Evolutionary conservation across 768 basidiomycete genomes (phyloP).

Genomic region (Neoboletus magnificus): DNA sequence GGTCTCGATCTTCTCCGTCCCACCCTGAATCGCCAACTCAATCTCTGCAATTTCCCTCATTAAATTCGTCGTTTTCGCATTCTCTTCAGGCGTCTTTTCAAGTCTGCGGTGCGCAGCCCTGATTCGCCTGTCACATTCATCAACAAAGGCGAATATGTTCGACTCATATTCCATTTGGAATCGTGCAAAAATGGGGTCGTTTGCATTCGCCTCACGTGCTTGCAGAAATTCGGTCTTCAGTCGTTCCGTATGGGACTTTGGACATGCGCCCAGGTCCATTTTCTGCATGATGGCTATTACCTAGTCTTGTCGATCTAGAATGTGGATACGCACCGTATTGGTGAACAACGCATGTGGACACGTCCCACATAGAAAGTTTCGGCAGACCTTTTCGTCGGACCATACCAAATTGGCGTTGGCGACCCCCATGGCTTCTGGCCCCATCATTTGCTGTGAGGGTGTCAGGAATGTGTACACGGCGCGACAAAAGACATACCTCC

Average conservation of each 20-base stretch:
- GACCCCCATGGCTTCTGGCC: conserved; percentile 98
- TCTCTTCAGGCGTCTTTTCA: conserved; percentile 99
- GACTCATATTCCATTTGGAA: conserved; percentile 96
- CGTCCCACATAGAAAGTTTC: conserved; percentile 97
- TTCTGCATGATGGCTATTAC: conserved; percentile 45
- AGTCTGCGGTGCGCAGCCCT: conserved; percentile 88
- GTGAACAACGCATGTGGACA: conserved; percentile 97
- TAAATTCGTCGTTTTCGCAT: conserved; percentile 96
- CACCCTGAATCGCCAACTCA: conserved; percentile 96
- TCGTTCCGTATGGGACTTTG: conserved; percentile 93
- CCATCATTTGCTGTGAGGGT: conserved; percentile 92
- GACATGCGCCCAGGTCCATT: conserved; percentile 99
- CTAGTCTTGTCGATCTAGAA: neutral
- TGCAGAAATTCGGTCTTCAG: conserved; percentile 87
- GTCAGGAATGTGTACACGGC: conserved; percentile 2
- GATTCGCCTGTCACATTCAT: conserved; percentile 97
- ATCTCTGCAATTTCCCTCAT: conserved; percentile 99
- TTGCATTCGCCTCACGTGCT: conserved; percentile 71
- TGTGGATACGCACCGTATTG: conserved; percentile 73
- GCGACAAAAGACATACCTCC: conserved; percentile 46
- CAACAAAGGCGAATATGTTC: conserved; percentile 94
- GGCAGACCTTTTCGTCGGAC: conserved; percentile 97
- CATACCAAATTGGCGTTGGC: conserved; percentile 89
- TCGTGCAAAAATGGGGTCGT: conserved; percentile 74
- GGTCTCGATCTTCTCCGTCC: conserved; percentile 96